Evolutionary conservation across 1,284 basidiomycete species (phyloP), one percentile per base, ranked within the genome.

Genomic region (Flammula alnicola): DNA sequence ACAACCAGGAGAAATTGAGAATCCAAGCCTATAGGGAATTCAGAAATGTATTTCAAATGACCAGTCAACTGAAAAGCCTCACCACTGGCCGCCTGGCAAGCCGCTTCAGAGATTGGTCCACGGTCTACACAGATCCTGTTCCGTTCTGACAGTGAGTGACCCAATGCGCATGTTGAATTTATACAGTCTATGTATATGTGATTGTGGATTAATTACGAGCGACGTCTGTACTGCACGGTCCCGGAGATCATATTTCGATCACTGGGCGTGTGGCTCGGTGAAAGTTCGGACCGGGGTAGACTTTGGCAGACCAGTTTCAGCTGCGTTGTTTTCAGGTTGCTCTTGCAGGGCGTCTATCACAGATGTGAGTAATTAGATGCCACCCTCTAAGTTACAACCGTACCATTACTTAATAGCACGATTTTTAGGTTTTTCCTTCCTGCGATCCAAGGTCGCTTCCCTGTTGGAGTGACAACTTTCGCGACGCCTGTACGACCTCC

Each of bases 401-500:
- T 32, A 22, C 22, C 16, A 26, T 1, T 27, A 9, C 22, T 14
- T 22, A 25, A 25, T 29, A 2, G 26, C 17, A 25, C 8, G 10
- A 12, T 26, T 26, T 20, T n/a, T 37, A 72, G 78, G 74, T 65
- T 78, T 46, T 76, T 69, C 54, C 70, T 83, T 27, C 71, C 76
- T 26, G 57, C 58, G 20, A 56, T 70, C n/a, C 57, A 60, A 50
- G 80, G 79, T 12, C 70, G 62, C 12, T 81, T 76, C 63, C 66
- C 74, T 12, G 83, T 86, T 11, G 83, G 81, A 11, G 69, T 78
- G 14, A 79, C 76, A 3, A 80, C 78, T 3, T 82, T 84, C 54
- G 71, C 67, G 19, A 63, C 74, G 14, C 68, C 76, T 36, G 67
- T 79, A 30, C 59, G 58, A 16, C 68, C 71, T 30, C 52, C 69